These are phyloP conservation scores for Beauveria sp. DNA, from an alignment of 2,329 filamentous ascomycete genomes.

Conservation along the genomic window DNA sequence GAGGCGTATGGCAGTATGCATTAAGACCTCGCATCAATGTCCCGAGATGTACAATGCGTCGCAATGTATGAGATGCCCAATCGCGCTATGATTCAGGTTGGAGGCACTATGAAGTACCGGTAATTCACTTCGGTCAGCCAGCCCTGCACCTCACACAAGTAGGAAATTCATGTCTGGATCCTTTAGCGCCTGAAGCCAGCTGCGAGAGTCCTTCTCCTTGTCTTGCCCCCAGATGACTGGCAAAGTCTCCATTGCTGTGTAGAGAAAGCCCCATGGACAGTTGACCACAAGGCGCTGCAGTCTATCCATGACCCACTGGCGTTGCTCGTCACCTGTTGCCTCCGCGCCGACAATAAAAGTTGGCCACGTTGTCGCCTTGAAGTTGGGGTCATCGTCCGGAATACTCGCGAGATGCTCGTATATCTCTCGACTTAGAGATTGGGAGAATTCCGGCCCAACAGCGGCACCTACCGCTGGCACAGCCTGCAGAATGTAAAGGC, in stretches of 20 bases:
- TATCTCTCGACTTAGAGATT: slow-evolving; percentile 36
- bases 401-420: slow-evolving; percentile 40
- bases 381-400: slow-evolving; percentile 40
- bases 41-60: no score
- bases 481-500: slow-evolving; percentile 39
- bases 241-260: slow-evolving; percentile 39
- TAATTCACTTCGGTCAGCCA: background rate
- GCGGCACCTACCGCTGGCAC: slow-evolving; percentile 23
- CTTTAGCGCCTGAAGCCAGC: slow-evolving; percentile 39
- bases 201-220: slow-evolving; percentile 21
- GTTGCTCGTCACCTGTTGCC: slow-evolving; percentile 32
- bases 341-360: slow-evolving; percentile 50
- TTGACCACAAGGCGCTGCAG: slow-evolving; percentile 31
- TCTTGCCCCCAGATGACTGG: slow-evolving; percentile 36
- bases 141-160: slow-evolving; percentile 28
- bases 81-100: background rate
- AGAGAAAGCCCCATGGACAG: slow-evolving; percentile 42
- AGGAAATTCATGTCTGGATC: slow-evolving; percentile 35
- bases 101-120: background rate
- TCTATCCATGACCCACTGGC: slow-evolving; percentile 42
- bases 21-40: background rate
- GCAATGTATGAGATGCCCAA: background rate
- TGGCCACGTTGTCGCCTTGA: slow-evolving; percentile 51
- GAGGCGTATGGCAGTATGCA: slow-evolving; percentile 13
- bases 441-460: slow-evolving; percentile 22